Base-by-base conservation (phyloP, 2,329 filamentous ascomycete species). In the Blastomyces parvus region DNA sequence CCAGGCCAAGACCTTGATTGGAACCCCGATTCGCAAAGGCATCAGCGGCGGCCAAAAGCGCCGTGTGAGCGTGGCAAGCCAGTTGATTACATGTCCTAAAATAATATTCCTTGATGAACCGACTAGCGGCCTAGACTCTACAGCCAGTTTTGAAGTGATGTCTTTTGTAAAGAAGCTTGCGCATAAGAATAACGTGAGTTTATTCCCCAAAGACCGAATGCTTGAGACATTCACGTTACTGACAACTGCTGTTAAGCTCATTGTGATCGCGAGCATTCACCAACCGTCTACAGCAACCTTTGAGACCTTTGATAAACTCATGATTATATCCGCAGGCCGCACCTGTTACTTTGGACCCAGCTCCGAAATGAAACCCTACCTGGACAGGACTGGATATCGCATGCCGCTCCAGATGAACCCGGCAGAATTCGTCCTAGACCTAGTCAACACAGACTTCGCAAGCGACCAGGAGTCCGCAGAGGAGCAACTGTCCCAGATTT, bases 11-110 rank as follows among this genome's bases (percentile, higher is more conserved):
- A 87, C 86, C 2, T 76, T 95, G 55, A 86, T 95, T 66, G 91
- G 91, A 46, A 95, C 91, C 0, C 88, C 90, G 0, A 88, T 94
- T 66, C 84, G 86, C 13, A 94, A 92, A 74, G 91, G 91, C 17
- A 86, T 96, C 64, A 90, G 87, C 66, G 91, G 91, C 59, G 91
- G 90, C 0, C 90, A 96, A 78, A 95, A 94, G 79, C 83, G 89
- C 48, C 82, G 91, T 60, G 82, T 93, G 8, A 89, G 88, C 67
- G 86, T 95, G 5, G 90, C 90, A 0, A 89, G 88, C 65, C 89
- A 91, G 71, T 81, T 96, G 44, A 89, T 95, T 70, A 93, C 90
- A 1, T 86, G 83, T 63, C 90, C 91, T 0, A 89, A 88, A 74
- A 86, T 95, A 8, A 74, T 96, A 30, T 94, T 96, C 71, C 77